phyloP scores from a whole-genome alignment of 1,139 yeast genomes.

The Zygosaccharomyces sapae region DNA sequence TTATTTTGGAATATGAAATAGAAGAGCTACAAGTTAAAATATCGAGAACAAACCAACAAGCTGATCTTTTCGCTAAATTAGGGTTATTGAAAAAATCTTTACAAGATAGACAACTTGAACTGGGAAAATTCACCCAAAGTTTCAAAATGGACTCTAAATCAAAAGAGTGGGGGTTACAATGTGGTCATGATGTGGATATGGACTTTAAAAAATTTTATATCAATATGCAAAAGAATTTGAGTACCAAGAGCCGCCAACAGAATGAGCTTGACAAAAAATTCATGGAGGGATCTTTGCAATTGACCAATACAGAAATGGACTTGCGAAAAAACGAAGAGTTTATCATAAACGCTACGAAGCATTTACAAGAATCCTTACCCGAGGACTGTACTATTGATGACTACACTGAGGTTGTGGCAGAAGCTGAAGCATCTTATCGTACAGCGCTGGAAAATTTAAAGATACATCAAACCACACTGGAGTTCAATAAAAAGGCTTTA shows the following conservation, averaged over 20 bases:
- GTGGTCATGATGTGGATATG: constrained; percentile 20
- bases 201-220: constrained; percentile 23
- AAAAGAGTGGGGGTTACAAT: constrained; percentile 14
- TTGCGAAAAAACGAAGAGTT: constrained; percentile 10
- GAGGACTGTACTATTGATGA: constrained; percentile 48
- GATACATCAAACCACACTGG: constrained; percentile 60
- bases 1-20: constrained; percentile 47
- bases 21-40: constrained; percentile 54
- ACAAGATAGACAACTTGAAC: constrained; percentile 15
- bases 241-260: constrained; percentile 17
- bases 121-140: constrained; percentile 16
- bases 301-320: constrained; percentile 20
- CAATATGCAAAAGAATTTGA: constrained; percentile 24
- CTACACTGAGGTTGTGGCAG: constrained; percentile 48
- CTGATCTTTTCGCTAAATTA: constrained; percentile 54
- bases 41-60: constrained; percentile 50
- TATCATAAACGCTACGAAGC: constrained; percentile 8
- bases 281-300: constrained; percentile 23
- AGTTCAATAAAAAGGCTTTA: constrained; percentile 61
- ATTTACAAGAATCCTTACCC: constrained; percentile 30
- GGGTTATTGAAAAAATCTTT: constrained; percentile 39
- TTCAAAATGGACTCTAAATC: constrained; percentile 17
- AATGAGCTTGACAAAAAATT: constrained; percentile 15
- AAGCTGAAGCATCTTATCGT: constrained; percentile 57
- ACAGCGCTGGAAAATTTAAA: constrained; percentile 59